Evolutionary conservation across 2,329 filamentous ascomycete species (phyloP).

Genomic region (Fusarium longipes): DNA sequence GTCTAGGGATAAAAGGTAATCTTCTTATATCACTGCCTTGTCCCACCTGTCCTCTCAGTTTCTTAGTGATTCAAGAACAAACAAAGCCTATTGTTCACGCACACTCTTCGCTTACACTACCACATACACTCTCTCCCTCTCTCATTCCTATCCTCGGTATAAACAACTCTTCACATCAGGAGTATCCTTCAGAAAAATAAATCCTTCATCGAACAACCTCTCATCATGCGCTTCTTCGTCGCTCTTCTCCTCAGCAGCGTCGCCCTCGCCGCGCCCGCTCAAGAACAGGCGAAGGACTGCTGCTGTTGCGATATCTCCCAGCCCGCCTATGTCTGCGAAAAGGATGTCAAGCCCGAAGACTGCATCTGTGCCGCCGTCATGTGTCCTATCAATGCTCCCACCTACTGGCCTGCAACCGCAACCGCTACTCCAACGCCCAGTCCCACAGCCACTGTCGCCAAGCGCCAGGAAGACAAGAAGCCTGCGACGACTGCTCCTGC

Average conservation of each 20-base stretch:
- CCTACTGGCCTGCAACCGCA: constrained; percentile 13
- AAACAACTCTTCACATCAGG: neutral
- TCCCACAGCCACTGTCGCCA: neutral
- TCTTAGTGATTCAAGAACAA: constrained; percentile 19
- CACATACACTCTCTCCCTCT: neutral
- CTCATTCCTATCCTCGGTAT: neutral
- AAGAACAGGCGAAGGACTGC: constrained; percentile 39
- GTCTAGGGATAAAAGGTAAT: neutral
- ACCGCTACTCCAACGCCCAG: neutral
- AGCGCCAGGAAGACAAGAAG: constrained; percentile 13
- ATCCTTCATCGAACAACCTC: neutral
- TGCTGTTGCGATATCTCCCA: constrained; percentile 51
- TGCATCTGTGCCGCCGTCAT: constrained; percentile 45
- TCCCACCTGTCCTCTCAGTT: neutral
- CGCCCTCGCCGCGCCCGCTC: constrained; percentile 36
- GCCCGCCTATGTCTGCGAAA: constrained; percentile 44
- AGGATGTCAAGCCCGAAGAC: constrained; percentile 21
- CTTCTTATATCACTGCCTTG: neutral
- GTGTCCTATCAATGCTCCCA: constrained; percentile 42
- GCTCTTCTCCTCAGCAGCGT: constrained; percentile 40
- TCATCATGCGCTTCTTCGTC: constrained; percentile 43
- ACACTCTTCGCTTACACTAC: neutral
- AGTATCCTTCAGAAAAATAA: neutral
- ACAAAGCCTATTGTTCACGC: constrained; percentile 11
- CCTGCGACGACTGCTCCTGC: constrained; percentile 1